Conservation (phyloP, 176 grass and related monocot genomes). For the Tillandsia fasciculata region DNA sequence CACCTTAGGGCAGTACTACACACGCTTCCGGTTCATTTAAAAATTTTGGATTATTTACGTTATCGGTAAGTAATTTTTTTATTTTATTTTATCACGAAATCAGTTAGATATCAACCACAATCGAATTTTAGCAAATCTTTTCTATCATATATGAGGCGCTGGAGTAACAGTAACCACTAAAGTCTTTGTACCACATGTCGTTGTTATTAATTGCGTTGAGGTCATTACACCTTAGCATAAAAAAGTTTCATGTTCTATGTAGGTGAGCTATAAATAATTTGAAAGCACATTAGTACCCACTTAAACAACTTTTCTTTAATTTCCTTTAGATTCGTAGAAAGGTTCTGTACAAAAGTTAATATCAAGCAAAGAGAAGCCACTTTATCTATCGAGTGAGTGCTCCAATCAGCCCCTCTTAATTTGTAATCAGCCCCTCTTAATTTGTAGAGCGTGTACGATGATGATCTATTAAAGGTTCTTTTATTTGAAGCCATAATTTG, state of each 20-base stretch:
- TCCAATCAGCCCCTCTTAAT: constrained; percentile 10
- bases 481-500: constrained; percentile 12
- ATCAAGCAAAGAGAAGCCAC: background rate
- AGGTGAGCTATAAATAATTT: constrained; percentile 8
- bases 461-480: constrained; percentile 17
- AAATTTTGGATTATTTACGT: no score
- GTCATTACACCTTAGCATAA: constrained; percentile 23
- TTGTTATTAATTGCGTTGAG: constrained; percentile 33
- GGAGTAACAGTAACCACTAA: constrained; percentile 13
- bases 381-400: background rate
- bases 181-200: background rate
- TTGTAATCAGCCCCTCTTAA: background rate
- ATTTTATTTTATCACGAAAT: no score
- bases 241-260: constrained; percentile 2
- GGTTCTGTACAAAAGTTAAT: constrained; percentile 3
- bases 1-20: no score
- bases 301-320: background rate
- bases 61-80: no score
- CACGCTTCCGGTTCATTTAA: no score
- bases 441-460: background rate
- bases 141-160: constrained; percentile 1
- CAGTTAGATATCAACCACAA: no score
- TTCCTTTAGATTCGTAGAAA: constrained; percentile 17
- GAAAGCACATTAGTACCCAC: constrained; percentile 11
- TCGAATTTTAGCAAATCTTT: no score